Evolutionary conservation across 106 monocot species (phyloP).

Genomic region (Dendrobium chrysotoxum): DNA sequence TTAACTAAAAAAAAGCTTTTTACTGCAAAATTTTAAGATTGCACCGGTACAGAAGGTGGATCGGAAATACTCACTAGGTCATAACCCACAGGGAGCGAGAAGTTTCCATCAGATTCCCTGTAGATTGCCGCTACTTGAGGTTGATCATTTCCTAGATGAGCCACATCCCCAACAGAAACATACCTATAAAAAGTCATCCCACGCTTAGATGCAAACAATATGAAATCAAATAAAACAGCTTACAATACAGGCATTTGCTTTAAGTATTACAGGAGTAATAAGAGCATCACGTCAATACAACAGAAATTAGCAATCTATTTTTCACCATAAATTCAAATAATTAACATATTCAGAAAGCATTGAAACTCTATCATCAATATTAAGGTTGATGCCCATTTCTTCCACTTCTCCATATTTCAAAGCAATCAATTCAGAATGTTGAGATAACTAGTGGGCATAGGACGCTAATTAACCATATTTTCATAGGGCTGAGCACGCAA

Average conservation of each 20-base stretch:
- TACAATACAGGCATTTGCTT: too few relatives aligned
- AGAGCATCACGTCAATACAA: too few relatives aligned
- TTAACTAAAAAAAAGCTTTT: not conserved
- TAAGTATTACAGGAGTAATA: not conserved
- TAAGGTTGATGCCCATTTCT: too few relatives aligned
- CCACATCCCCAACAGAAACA: slow-evolving; percentile 79
- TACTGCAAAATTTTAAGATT: not conserved
- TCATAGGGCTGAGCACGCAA: not conserved
- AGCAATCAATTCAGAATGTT: not conserved
- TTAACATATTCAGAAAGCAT: not conserved
- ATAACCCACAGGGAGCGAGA: slow-evolving; percentile 86
- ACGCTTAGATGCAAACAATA: not conserved
- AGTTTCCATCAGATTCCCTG: slow-evolving; percentile 40
- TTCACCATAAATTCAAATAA: not conserved
- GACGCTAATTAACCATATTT: not conserved
- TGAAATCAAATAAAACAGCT: not conserved
- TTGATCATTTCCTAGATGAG: slow-evolving; percentile 64
- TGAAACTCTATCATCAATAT: too few relatives aligned
- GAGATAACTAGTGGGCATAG: not conserved
- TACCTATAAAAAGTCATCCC: slow-evolving; percentile 44
- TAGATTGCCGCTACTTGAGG: slow-evolving; percentile 81
- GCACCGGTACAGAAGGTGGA: not conserved
- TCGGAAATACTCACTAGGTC: slow-evolving; percentile 55
- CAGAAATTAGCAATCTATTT: not conserved
- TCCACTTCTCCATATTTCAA: not conserved